phyloP scores from a whole-genome alignment of 2,329 filamentous ascomycete genomes.

The Hirsutella thompsonii region DNA sequence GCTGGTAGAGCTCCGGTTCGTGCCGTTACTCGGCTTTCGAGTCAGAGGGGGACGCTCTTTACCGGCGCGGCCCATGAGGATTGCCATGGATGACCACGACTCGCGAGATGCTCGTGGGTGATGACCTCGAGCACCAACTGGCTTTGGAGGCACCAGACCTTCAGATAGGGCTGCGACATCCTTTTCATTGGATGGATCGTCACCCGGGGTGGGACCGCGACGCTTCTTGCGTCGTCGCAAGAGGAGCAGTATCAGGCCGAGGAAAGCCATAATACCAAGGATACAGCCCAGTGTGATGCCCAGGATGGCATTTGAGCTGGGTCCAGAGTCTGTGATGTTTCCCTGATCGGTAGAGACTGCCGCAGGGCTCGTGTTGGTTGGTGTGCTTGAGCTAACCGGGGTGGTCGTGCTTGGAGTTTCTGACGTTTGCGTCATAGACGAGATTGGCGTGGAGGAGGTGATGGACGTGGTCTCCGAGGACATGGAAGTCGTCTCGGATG shows the following conservation, averaged over 20 bases:
- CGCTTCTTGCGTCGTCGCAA: conserved; percentile 36
- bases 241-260: conserved; percentile 60
- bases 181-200: conserved; percentile 45
- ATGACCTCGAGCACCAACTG: conserved; percentile 33
- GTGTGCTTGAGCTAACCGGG: not conserved
- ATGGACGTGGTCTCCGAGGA: conserved; percentile 16
- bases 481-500: conserved; percentile 6
- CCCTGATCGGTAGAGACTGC: not conserved
- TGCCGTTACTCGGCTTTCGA: conserved; percentile 44
- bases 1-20: conserved; percentile 31
- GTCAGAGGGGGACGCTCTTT: conserved; percentile 31
- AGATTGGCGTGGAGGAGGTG: conserved; percentile 5
- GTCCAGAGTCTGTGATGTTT: conserved; percentile 16
- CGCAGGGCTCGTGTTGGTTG: not conserved
- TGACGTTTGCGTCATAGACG: conserved; percentile 8
- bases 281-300: conserved; percentile 77
- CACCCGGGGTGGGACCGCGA: conserved; percentile 34
- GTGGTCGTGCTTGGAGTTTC: conserved; percentile 4
- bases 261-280: conserved; percentile 55
- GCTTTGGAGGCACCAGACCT: conserved; percentile 22
- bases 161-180: conserved; percentile 34
- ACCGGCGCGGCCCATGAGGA: conserved; percentile 49
- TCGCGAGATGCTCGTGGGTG: conserved; percentile 37
- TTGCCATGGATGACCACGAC: conserved; percentile 52
- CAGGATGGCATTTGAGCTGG: conserved; percentile 46